Conservation (phyloP, 345 rosid species). For the Ceriops tagal region DNA sequence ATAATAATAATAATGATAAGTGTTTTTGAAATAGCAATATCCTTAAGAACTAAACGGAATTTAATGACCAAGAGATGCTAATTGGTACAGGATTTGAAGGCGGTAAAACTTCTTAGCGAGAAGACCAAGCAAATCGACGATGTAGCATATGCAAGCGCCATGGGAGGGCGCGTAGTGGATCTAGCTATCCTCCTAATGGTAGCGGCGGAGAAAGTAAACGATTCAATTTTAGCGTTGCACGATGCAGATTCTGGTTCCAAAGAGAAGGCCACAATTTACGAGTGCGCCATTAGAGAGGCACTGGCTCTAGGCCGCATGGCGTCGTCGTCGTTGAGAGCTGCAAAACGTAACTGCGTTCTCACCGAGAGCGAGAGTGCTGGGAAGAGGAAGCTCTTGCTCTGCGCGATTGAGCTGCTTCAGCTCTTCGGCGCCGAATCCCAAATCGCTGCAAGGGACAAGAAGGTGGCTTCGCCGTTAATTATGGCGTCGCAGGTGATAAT, state of each 20-base stretch:
- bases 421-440: constrained; percentile 51
- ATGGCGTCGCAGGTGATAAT: constrained; percentile 50
- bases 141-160: constrained; percentile 53
- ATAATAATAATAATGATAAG: background rate
- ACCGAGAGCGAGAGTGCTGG: constrained; percentile 23
- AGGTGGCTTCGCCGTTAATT: constrained; percentile 48
- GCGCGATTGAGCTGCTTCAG: constrained; percentile 70
- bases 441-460: constrained; percentile 32
- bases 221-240: constrained; percentile 31
- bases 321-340: constrained; percentile 14
- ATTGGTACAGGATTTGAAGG: constrained; percentile 44
- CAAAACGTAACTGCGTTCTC: constrained; percentile 21
- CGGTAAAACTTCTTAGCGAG: constrained; percentile 52
- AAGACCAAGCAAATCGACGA: constrained; percentile 49
- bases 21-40: background rate
- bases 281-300: constrained; percentile 56
- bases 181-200: constrained; percentile 53
- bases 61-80: background rate
- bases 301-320: constrained; percentile 29
- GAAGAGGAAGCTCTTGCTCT: constrained; percentile 57
- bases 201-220: constrained; percentile 49
- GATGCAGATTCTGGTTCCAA: constrained; percentile 38
- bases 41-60: background rate
- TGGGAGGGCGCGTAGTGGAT: constrained; percentile 47
- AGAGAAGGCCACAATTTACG: constrained; percentile 54